phyloP scores from a whole-genome alignment of 768 basidiomycete genomes.

The Tulasnella sp. region DNA sequence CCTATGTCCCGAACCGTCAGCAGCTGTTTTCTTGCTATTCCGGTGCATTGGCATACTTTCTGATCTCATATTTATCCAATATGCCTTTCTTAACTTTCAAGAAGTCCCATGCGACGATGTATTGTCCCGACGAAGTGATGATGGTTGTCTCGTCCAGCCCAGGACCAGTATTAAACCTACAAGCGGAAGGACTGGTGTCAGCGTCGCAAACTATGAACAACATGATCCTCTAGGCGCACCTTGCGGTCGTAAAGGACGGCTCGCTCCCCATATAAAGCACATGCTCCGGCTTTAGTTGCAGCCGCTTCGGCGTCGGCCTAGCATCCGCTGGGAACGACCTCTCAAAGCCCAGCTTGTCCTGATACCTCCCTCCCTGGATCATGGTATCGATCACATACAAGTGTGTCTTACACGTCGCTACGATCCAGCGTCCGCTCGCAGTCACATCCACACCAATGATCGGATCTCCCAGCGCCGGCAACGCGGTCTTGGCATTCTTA shows the following conservation, averaged over 20 bases:
- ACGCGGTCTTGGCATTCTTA: constrained; percentile 97
- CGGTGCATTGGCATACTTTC: constrained; percentile 39
- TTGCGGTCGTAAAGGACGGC: constrained; percentile 86
- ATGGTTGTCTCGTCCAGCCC: constrained; percentile 89
- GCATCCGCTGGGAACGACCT: constrained; percentile 88
- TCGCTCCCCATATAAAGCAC: constrained; percentile 87
- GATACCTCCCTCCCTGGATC: constrained; percentile 82
- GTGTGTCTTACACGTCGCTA: constrained; percentile 92
- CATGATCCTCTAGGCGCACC: constrained; percentile 35
- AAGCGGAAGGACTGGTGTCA: constrained; percentile 10
- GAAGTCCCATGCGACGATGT: constrained; percentile 96
- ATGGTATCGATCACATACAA: constrained; percentile 88
- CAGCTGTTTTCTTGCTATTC: not conserved
- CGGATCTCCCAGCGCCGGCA: constrained; percentile 90
- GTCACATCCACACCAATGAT: constrained; percentile 93
- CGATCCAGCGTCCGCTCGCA: constrained; percentile 85
- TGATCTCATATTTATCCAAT: constrained; percentile 89
- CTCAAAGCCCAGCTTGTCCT: constrained; percentile 80
- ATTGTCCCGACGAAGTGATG: constrained; percentile 86
- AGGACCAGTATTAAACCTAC: constrained; percentile 85
- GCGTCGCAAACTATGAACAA: not conserved
- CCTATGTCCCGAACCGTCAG: constrained; percentile 24
- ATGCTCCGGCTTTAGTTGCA: constrained; percentile 85
- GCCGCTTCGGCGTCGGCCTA: constrained; percentile 81
- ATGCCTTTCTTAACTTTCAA: constrained; percentile 87